These are phyloP conservation scores for Penicillium aurantiogriseum DNA, from an alignment of 2,329 filamentous ascomycete species.

Conservation along the genomic window DNA sequence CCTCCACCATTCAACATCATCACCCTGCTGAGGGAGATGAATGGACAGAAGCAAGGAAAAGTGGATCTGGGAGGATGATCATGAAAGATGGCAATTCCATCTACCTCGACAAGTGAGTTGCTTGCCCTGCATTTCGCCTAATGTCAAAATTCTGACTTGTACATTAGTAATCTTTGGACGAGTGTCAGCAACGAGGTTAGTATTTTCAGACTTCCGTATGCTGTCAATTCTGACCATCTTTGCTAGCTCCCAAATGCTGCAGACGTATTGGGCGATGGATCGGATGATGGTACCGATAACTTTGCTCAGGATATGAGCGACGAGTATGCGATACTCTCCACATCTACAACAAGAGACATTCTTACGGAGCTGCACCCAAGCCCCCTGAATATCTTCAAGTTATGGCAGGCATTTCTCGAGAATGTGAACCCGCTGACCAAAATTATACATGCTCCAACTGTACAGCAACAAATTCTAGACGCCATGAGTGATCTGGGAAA, in stretches of 20 bases:
- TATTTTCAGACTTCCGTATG: background rate
- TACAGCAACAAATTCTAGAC: conserved; percentile 27
- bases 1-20: background rate
- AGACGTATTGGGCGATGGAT: conserved; percentile 17
- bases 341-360: background rate
- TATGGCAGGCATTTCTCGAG: conserved; percentile 30
- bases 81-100: conserved; percentile 25
- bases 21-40: too few species aligned
- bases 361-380: conserved; percentile 19
- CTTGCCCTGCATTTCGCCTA: background rate
- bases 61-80: conserved; percentile 23
- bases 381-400: conserved; percentile 24
- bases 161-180: conserved; percentile 20
- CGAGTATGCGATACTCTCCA: conserved; percentile 15
- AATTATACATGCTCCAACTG: conserved; percentile 68
- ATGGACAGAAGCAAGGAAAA: background rate
- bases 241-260: conserved; percentile 22
- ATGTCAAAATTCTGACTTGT: background rate
- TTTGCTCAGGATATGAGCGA: conserved; percentile 11
- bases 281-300: conserved; percentile 11
- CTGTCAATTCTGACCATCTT: background rate
- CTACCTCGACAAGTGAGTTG: conserved; percentile 26
- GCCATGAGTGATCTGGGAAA: conserved; percentile 21
- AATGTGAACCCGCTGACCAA: conserved; percentile 64
- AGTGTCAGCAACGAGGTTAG: conserved; percentile 24